Conservation (phyloP, 2,329 filamentous ascomycete species). For the Fusarium avenaceum region DNA sequence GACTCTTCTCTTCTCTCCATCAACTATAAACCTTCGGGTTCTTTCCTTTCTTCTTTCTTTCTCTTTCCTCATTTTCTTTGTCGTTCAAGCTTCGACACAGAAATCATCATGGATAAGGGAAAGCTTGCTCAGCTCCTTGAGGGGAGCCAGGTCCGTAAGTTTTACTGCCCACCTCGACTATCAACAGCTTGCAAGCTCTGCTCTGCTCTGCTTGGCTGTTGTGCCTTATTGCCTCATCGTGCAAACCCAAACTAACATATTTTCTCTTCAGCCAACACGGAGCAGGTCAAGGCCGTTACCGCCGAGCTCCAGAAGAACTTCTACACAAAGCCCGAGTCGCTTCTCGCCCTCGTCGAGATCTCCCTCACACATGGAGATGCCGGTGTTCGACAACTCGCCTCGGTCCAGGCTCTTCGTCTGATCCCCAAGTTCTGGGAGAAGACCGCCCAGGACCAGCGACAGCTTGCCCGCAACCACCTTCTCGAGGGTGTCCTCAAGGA, state of each 20-base stretch:
- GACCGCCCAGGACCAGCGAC: constrained; percentile 81
- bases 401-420: constrained; percentile 88
- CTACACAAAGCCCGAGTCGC: constrained; percentile 86
- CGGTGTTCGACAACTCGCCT: constrained; percentile 87
- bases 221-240: constrained; percentile 13
- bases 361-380: constrained; percentile 81
- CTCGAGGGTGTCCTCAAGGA: constrained; percentile 88
- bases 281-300: constrained; percentile 90
- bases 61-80: constrained; percentile 39
- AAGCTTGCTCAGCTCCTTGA: constrained; percentile 89
- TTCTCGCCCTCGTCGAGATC: constrained; percentile 89
- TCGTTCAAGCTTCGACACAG: constrained; percentile 43
- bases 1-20: constrained; percentile 34
- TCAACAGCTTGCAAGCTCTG: constrained; percentile 2
- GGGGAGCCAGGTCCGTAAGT: constrained; percentile 88
- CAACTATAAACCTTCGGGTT: constrained; percentile 42
- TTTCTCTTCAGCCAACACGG: constrained; percentile 78
- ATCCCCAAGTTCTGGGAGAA: constrained; percentile 88
- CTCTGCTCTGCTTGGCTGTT: constrained; percentile 21
- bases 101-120: constrained; percentile 65
- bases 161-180: constrained; percentile 11
- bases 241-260: constrained; percentile 28
- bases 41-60: constrained; percentile 28
- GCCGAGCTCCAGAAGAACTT: constrained; percentile 92
- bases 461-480: constrained; percentile 83